Percentiles rank a stretch among this genome's conserved stretches.
phyloP scores from a whole-genome alignment of 352 stramenopile genomes.

The Phytophthora citricola region DNA sequence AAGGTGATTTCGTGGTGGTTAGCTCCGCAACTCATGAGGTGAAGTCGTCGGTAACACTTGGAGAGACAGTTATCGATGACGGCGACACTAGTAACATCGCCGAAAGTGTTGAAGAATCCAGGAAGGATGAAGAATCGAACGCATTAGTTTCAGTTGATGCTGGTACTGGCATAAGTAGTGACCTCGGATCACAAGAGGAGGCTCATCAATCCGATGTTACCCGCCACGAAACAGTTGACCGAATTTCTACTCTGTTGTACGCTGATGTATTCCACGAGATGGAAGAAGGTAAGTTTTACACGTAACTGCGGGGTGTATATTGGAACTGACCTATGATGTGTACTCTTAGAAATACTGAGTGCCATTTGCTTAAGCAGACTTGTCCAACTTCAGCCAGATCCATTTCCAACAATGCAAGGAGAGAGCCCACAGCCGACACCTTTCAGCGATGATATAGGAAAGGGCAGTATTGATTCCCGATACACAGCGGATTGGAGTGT shows the following conservation, averaged over 20 bases:
- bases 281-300: conserved; percentile 22
- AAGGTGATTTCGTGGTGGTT: background rate
- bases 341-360: conserved; percentile 22
- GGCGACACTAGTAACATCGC: background rate
- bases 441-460: conserved; percentile 10
- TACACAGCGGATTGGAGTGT: conserved; percentile 17
- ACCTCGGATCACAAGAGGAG: background rate
- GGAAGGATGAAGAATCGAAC: background rate
- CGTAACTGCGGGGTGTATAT: background rate
- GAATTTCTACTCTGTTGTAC: conserved; percentile 33
- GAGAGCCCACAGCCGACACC: background rate
- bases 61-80: background rate
- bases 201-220: background rate
- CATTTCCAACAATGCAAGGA: background rate
- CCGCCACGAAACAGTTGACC: conserved; percentile 12
- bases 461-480: conserved; percentile 3
- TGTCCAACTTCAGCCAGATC: conserved; percentile 3
- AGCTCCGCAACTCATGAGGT: background rate
- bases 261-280: conserved; percentile 27
- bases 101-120: background rate
- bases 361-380: conserved; percentile 1
- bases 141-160: background rate
- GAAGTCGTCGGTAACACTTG: background rate
- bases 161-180: background rate
- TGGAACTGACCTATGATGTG: conserved; percentile 12